phyloP scores from a whole-genome alignment of 371 early-diverging fungal species.

The Lichtheimia hyalospora region DNA sequence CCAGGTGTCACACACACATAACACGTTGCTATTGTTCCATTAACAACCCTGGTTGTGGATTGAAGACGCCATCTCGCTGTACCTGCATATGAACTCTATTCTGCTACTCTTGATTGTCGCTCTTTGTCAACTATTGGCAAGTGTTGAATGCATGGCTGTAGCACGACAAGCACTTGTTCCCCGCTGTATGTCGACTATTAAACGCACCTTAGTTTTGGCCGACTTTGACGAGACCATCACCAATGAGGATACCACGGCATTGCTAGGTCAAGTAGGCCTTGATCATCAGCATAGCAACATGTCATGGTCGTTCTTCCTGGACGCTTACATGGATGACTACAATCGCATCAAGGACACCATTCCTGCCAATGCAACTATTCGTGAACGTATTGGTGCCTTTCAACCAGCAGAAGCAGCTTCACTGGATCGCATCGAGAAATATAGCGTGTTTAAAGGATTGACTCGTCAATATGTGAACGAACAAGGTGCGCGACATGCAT shows the following conservation, averaged over 20 bases:
- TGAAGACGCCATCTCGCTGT: no score
- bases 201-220: slow-evolving; percentile 22
- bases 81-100: no score
- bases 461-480: slow-evolving; percentile 17
- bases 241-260: slow-evolving; percentile 31
- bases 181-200: background rate
- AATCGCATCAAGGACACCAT: slow-evolving; percentile 2
- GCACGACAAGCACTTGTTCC: no score
- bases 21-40: no score
- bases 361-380: background rate
- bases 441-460: slow-evolving; percentile 30
- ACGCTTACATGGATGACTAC: slow-evolving; percentile 40
- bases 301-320: slow-evolving; percentile 36
- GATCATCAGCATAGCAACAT: slow-evolving; percentile 3
- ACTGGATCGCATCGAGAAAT: slow-evolving; percentile 22
- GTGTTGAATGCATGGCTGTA: no score
- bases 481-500: slow-evolving; percentile 4
- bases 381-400: slow-evolving; percentile 20
- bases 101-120: no score
- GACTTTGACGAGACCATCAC: slow-evolving; percentile 51
- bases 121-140: no score
- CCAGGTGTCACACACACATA: no score
- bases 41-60: no score
- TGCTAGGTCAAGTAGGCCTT: slow-evolving; percentile 31
- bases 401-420: slow-evolving; percentile 31